Conservation (phyloP, 305 asterid species). For the Fraxinus ornus region DNA sequence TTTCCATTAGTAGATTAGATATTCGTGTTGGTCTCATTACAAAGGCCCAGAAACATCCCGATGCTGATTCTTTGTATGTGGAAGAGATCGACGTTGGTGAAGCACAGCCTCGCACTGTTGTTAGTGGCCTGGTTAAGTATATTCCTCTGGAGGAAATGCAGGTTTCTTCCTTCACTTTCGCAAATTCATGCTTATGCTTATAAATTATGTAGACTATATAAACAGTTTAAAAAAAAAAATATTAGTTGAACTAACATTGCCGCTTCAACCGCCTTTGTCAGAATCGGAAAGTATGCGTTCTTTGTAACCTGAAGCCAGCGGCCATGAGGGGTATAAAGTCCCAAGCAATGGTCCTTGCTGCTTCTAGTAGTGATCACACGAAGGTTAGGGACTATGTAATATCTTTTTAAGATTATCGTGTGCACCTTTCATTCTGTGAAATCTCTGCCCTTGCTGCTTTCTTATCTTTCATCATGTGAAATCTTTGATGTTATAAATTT, state of each 20-base stretch:
- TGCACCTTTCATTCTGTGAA: not conserved
- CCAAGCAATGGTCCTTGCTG: slow-evolving; percentile 98
- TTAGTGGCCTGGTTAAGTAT: slow-evolving; percentile 91
- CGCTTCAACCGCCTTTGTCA: slow-evolving; percentile 30
- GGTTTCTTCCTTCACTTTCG: slow-evolving; percentile 42
- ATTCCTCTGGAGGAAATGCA: slow-evolving; percentile 93
- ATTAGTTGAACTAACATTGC: slow-evolving; percentile 12
- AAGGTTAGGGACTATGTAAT: slow-evolving; percentile 46
- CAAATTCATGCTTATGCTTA: not conserved
- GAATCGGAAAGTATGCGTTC: slow-evolving; percentile 96
- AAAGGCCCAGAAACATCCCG: slow-evolving; percentile 86
- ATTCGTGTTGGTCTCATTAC: slow-evolving; percentile 89
- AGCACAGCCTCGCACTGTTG: slow-evolving; percentile 83
- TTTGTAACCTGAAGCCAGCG: slow-evolving; percentile 95
- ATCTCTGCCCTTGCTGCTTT: not conserved
- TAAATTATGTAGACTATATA: not conserved
- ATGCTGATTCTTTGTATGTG: slow-evolving; percentile 89
- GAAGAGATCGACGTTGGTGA: slow-evolving; percentile 98
- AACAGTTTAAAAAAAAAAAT: not conserved
- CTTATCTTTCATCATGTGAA: not conserved
- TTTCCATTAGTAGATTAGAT: slow-evolving; percentile 71
- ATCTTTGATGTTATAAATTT: not conserved
- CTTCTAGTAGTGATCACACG: slow-evolving; percentile 67
- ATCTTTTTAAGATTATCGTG: not conserved
- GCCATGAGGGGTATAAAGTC: slow-evolving; percentile 92